Percentiles rank a stretch among this genome's conserved stretches.
phyloP scores from a whole-genome alignment of 2,329 filamentous ascomycete genomes.

The Verticillium zaregamsianum region DNA sequence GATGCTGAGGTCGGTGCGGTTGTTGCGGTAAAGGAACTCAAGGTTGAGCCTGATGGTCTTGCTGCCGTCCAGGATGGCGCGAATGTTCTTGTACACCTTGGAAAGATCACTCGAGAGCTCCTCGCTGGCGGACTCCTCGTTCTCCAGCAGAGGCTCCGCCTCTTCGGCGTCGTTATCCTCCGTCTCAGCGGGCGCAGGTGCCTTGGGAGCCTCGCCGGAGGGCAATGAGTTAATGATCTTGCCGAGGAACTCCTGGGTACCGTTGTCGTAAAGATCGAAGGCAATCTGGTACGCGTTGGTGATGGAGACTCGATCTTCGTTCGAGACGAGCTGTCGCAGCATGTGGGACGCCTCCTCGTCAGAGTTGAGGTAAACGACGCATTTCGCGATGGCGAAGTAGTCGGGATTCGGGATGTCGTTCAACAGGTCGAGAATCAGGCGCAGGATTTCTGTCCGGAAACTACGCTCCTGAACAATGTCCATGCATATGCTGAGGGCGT shows the following conservation, averaged over 20 bases:
- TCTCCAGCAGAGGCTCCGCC: constrained; percentile 42
- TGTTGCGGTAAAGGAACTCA: constrained; percentile 94
- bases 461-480: constrained; percentile 92
- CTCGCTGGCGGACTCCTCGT: constrained; percentile 37
- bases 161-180: constrained; percentile 36
- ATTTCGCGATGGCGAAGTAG: constrained; percentile 97
- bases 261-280: constrained; percentile 97
- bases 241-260: constrained; percentile 91
- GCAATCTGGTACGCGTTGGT: constrained; percentile 95
- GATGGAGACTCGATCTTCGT: constrained; percentile 71
- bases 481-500: constrained; percentile 94
- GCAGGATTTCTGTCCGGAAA: constrained; percentile 78
- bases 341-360: constrained; percentile 87
- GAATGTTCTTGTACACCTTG: constrained; percentile 59
- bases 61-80: constrained; percentile 74
- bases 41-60: constrained; percentile 93
- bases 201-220: constrained; percentile 35
- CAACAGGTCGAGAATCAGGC: constrained; percentile 89
- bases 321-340: constrained; percentile 74
- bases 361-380: constrained; percentile 91
- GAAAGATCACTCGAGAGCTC: constrained; percentile 47
- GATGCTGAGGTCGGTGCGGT: constrained; percentile 86
- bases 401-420: constrained; percentile 90
- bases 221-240: constrained; percentile 84
- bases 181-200: constrained; percentile 38